Evolutionary conservation across 257 asterid genomes (phyloP).

Genomic region (Nicotiana tomentosiformis): DNA sequence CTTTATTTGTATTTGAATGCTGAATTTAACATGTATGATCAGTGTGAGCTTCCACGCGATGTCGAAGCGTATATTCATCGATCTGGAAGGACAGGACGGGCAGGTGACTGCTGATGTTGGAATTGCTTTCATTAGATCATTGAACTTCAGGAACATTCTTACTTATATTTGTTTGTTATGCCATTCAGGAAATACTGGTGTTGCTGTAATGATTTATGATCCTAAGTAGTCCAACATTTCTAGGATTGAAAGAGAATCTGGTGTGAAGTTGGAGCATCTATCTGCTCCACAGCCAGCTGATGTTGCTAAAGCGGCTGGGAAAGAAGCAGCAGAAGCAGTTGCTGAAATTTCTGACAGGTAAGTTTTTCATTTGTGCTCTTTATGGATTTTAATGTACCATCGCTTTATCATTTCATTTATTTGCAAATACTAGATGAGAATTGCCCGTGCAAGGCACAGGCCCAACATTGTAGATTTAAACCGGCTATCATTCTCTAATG

Average conservation of each 20-base stretch:
- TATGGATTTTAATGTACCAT: neutral
- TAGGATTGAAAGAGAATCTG: slow-evolving; percentile 82
- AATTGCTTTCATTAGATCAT: too few relatives aligned
- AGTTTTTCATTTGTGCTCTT: neutral
- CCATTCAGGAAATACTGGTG: slow-evolving; percentile 58
- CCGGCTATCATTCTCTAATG: neutral
- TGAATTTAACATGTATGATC: slow-evolving; percentile 14
- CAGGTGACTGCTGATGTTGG: slow-evolving; percentile 1
- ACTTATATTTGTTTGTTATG: too few relatives aligned
- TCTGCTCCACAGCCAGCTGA: slow-evolving; percentile 97
- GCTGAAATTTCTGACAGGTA: slow-evolving; percentile 69
- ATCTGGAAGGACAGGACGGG: slow-evolving; percentile 97
- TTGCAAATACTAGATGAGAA: neutral
- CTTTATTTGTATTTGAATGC: neutral
- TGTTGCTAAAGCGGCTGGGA: slow-evolving; percentile 79
- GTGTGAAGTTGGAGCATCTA: slow-evolving; percentile 78
- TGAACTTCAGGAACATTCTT: too few relatives aligned
- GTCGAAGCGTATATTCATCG: slow-evolving; percentile 96
- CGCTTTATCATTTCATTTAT: neutral
- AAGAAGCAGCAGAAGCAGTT: slow-evolving; percentile 63
- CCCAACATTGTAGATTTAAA: neutral
- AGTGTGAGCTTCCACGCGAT: slow-evolving; percentile 96
- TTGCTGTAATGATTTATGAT: slow-evolving; percentile 90
- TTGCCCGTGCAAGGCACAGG: too few relatives aligned
- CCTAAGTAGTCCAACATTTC: slow-evolving; percentile 73